Percentiles rank a stretch among this genome's conserved stretches.
Conservation (phyloP, 305 asterid genomes). For the Striga hermonthica region DNA sequence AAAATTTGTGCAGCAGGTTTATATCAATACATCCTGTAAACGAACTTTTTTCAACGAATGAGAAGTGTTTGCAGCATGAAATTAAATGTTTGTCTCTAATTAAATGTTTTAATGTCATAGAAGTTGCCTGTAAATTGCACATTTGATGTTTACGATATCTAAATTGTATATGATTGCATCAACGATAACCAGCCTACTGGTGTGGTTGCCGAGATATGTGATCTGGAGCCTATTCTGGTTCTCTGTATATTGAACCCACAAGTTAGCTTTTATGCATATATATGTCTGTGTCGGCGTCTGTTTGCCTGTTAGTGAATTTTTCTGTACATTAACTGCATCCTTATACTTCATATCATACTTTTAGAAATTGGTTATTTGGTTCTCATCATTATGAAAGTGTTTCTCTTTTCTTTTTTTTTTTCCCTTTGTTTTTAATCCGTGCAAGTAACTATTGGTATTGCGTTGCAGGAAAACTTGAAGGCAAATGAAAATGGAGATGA, state of each 20-base stretch:
- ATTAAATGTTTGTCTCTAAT: too few species aligned
- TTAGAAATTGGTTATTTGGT: too few species aligned
- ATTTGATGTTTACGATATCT: background rate
- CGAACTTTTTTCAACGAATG: too few species aligned
- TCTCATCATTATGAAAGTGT: too few species aligned
- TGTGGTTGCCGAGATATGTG: background rate
- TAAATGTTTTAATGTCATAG: background rate
- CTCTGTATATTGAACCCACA: background rate
- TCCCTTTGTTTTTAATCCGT: background rate
- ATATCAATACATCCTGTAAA: background rate
- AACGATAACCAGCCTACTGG: background rate
- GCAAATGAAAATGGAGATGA: constrained; percentile 36
- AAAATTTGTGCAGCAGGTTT: background rate
- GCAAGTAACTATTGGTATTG: constrained; percentile 24
- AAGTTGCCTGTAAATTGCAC: background rate
- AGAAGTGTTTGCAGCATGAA: too few species aligned
- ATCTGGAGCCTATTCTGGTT: background rate
- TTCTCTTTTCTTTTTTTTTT: too few species aligned
- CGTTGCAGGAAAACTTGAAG: constrained; percentile 52
- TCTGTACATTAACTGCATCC: too few species aligned
- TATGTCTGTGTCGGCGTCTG: too few species aligned
- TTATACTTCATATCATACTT: too few species aligned
- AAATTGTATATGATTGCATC: background rate
- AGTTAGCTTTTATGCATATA: too few species aligned
- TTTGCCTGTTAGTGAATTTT: too few species aligned